Conservation (phyloP, 2,329 filamentous ascomycete genomes). For the Diaporthe helianthi region DNA sequence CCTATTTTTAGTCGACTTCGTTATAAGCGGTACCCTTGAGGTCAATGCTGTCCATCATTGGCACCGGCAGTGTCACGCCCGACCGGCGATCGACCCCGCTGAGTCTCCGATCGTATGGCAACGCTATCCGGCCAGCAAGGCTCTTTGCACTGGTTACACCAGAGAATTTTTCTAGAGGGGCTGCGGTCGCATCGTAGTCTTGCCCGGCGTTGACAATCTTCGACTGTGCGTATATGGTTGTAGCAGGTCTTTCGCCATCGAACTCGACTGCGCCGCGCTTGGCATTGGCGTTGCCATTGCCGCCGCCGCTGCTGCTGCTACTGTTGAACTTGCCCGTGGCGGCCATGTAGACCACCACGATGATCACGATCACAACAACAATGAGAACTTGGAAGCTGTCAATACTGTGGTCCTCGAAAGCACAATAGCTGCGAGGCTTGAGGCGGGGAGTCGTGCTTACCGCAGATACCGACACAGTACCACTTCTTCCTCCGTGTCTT, state of each 20-base stretch:
- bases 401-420: conserved; percentile 35
- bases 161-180: conserved; percentile 32
- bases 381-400: conserved; percentile 47
- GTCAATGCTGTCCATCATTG: background rate
- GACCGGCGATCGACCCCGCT: background rate
- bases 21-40: conserved; percentile 1
- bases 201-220: conserved; percentile 35
- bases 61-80: conserved; percentile 4
- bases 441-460: conserved; percentile 48
- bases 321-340: conserved; percentile 40
- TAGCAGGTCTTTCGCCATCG: conserved; percentile 35
- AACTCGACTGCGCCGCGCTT: conserved; percentile 38
- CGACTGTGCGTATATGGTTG: conserved; percentile 37
- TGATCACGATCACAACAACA: conserved; percentile 58
- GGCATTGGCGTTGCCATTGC: conserved; percentile 41
- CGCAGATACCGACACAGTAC: conserved; percentile 83
- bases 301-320: conserved; percentile 42
- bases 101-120: background rate
- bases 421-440: background rate
- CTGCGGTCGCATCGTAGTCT: conserved; percentile 28
- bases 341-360: conserved; percentile 58
- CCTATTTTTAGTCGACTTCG: conserved; percentile 27
- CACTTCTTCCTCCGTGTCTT: conserved; percentile 93
- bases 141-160: conserved; percentile 29
- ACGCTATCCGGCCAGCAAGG: conserved; percentile 31